Evolutionary conservation across 2,329 filamentous ascomycete genomes (phyloP).

Genomic region (Aspergillus fischeri): DNA sequence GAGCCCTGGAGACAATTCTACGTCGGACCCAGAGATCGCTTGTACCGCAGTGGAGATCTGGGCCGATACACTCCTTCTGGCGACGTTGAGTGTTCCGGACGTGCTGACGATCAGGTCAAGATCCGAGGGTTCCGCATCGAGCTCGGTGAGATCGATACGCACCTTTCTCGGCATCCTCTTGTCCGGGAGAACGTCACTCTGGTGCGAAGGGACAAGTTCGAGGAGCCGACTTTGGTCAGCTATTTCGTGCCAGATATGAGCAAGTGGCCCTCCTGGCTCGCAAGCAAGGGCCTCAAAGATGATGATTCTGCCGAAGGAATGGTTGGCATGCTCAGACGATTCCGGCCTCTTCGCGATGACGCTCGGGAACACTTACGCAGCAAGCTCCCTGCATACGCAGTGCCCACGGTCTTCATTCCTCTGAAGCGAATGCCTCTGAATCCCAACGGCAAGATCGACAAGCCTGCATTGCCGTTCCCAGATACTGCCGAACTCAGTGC

Average conservation of each 20-base stretch:
- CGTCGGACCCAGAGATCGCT: constrained; percentile 74
- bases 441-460: constrained; percentile 82
- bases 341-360: constrained; percentile 57
- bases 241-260: constrained; percentile 82
- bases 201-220: constrained; percentile 75
- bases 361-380: constrained; percentile 65
- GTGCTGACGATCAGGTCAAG: constrained; percentile 88
- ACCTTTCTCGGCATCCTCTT: constrained; percentile 68
- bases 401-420: constrained; percentile 70
- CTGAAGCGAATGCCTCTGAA: constrained; percentile 72
- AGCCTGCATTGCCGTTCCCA: constrained; percentile 73
- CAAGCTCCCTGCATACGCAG: constrained; percentile 69
- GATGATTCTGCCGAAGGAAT: constrained; percentile 47
- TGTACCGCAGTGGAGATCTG: constrained; percentile 86
- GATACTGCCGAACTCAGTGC: constrained; percentile 65
- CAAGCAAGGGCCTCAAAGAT: constrained; percentile 52
- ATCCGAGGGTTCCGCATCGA: constrained; percentile 95
- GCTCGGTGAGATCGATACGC: constrained; percentile 84
- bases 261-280: constrained; percentile 68
- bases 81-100: constrained; percentile 71
- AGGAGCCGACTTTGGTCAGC: constrained; percentile 81
- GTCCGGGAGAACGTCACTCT: constrained; percentile 83
- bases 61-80: constrained; percentile 69
- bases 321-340: constrained; percentile 55
- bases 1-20: constrained; percentile 78